Percentiles rank a stretch among this genome's conserved stretches.
These are phyloP conservation scores for Fusarium praegraminearum DNA, from an alignment of 2,329 filamentous ascomycete genomes.

Conservation along the genomic window DNA sequence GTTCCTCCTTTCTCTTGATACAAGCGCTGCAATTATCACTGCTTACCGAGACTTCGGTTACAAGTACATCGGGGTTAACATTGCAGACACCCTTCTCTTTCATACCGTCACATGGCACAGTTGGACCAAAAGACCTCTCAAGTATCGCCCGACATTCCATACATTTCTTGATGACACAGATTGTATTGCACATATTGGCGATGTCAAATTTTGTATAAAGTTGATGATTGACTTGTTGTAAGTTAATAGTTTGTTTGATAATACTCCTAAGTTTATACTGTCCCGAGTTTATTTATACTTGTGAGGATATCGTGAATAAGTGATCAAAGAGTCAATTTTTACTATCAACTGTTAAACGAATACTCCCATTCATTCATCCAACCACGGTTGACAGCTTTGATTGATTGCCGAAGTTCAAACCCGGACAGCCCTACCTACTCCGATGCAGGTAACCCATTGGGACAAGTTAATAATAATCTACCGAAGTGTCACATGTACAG, in stretches of 20 bases:
- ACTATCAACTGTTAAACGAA: background rate
- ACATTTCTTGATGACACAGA: background rate
- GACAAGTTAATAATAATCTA: constrained; percentile 4
- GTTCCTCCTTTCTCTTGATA: background rate
- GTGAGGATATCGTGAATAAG: background rate
- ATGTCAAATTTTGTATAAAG: background rate
- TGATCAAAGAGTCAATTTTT: background rate
- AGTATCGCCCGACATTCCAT: background rate
- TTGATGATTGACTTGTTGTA: background rate
- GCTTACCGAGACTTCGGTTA: background rate
- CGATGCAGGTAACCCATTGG: constrained; percentile 18
- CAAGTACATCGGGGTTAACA: background rate
- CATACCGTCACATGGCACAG: background rate
- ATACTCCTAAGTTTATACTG: background rate
- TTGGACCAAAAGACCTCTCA: background rate
- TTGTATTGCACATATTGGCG: background rate
- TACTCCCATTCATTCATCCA: background rate
- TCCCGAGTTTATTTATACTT: background rate
- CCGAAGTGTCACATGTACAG: constrained; percentile 8
- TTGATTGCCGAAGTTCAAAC: constrained; percentile 23
- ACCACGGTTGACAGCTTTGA: constrained; percentile 2
- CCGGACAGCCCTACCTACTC: constrained; percentile 4
- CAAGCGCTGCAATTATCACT: background rate
- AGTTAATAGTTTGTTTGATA: background rate
- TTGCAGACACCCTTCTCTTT: background rate